Percentiles rank a stretch among this genome's conserved stretches.
These are phyloP conservation scores for Phyllosticta citribraziliensis DNA, from an alignment of 2,329 filamentous ascomycete species.

Conservation along the genomic window DNA sequence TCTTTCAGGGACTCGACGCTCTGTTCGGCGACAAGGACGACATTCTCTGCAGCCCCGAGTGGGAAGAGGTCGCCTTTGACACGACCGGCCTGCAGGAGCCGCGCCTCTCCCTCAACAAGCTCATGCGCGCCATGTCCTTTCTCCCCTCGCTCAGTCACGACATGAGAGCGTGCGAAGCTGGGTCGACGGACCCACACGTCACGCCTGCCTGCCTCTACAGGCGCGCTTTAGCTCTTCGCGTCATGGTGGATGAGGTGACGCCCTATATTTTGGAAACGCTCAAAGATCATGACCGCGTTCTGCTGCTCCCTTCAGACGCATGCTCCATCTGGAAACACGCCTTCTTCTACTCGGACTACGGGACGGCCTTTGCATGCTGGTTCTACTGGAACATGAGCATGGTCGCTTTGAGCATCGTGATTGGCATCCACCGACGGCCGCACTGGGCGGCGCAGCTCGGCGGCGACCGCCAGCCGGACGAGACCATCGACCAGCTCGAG, in stretches of 20 bases:
- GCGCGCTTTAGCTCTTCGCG: neutral
- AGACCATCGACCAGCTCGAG: neutral
- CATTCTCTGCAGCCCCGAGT: slow-evolving; percentile 21
- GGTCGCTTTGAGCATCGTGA: neutral
- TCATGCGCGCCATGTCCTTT: slow-evolving; percentile 1
- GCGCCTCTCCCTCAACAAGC: neutral
- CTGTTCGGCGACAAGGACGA: slow-evolving; percentile 4
- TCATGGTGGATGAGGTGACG: neutral
- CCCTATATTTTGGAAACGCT: neutral
- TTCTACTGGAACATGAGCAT: slow-evolving; percentile 10
- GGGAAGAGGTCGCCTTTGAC: slow-evolving; percentile 25
- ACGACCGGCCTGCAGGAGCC: slow-evolving; percentile 16
- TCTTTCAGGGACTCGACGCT: slow-evolving; percentile 1
- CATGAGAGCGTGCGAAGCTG: neutral
- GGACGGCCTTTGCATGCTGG: slow-evolving; percentile 3
- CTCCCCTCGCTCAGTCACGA: neutral
- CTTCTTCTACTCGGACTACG: slow-evolving; percentile 3
- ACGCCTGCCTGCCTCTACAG: neutral
- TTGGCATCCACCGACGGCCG: neutral
- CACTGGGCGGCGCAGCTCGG: neutral
- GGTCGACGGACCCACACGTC: neutral
- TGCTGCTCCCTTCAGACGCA: neutral
- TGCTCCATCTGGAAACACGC: neutral
- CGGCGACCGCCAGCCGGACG: neutral
- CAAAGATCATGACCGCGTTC: neutral